Evolutionary conservation across 106 monocot genomes (phyloP).

Genomic region (Allium sativum): DNA sequence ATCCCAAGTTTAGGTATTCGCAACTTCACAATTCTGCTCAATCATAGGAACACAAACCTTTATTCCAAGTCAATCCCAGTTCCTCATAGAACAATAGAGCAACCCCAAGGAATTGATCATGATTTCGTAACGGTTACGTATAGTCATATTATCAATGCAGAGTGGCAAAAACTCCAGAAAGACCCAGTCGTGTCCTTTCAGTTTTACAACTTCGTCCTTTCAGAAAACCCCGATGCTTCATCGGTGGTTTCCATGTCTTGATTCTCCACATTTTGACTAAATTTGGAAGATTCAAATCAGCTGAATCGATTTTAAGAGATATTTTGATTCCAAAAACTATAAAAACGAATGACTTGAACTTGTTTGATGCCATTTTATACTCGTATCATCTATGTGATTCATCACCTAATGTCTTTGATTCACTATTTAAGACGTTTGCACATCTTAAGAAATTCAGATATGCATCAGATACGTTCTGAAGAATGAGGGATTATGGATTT

Average conservation of each 20-base stretch:
- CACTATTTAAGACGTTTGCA: slow-evolving; percentile 58
- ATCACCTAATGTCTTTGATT: slow-evolving; percentile 54
- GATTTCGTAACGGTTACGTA: slow-evolving; percentile 41
- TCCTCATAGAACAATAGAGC: slow-evolving; percentile 44
- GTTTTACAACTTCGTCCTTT: slow-evolving; percentile 32
- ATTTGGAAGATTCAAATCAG: slow-evolving; percentile 27
- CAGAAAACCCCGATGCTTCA: slow-evolving; percentile 23
- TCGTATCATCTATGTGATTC: slow-evolving; percentile 56
- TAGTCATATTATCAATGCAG: slow-evolving; percentile 42
- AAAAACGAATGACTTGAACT: slow-evolving; percentile 6
- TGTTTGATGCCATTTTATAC: slow-evolving; percentile 49
- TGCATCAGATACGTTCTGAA: slow-evolving; percentile 44
- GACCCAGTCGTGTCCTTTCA: slow-evolving; percentile 66
- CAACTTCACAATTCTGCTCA: not conserved
- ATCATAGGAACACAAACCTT: slow-evolving; percentile 3
- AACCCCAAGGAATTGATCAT: slow-evolving; percentile 26
- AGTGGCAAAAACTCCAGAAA: slow-evolving; percentile 35
- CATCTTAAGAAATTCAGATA: slow-evolving; percentile 51
- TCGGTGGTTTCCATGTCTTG: slow-evolving; percentile 26
- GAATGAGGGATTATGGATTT: slow-evolving; percentile 69
- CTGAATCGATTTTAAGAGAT: slow-evolving; percentile 36
- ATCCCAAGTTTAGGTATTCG: not conserved
- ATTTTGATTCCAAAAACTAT: slow-evolving; percentile 14
- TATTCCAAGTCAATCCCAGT: slow-evolving; percentile 23
- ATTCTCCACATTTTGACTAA: slow-evolving; percentile 57